These are phyloP conservation scores for Chalciporus pseudorubinellus DNA, from an alignment of 768 basidiomycete genomes.

Conservation along the genomic window DNA sequence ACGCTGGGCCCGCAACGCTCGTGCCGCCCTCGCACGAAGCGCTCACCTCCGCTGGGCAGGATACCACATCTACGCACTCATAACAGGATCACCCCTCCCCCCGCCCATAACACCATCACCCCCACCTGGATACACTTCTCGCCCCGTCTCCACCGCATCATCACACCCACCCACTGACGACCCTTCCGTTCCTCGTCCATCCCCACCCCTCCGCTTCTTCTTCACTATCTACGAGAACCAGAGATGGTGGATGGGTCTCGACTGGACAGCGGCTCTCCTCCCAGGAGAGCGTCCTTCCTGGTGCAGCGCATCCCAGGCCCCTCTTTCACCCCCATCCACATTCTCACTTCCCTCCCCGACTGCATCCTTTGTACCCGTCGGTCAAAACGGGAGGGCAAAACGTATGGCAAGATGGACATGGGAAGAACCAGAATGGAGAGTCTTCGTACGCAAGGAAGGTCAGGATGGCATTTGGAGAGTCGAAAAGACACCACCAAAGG, in stretches of 20 bases:
- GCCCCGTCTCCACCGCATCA: slow-evolving; percentile 19
- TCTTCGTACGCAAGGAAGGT: slow-evolving; percentile 59
- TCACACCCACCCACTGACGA: slow-evolving; percentile 12
- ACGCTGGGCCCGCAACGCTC: slow-evolving; percentile 59
- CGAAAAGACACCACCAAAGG: slow-evolving; percentile 57
- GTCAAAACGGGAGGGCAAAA: slow-evolving; percentile 51
- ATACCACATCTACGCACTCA: slow-evolving; percentile 48
- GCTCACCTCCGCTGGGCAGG: slow-evolving; percentile 65
- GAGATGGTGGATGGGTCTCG: slow-evolving; percentile 96
- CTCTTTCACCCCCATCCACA: slow-evolving; percentile 67
- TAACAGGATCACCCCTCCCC: slow-evolving; percentile 58
- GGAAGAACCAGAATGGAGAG: slow-evolving; percentile 90
- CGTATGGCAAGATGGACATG: slow-evolving; percentile 83
- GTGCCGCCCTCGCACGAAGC: slow-evolving; percentile 56
- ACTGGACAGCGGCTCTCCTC: slow-evolving; percentile 91
- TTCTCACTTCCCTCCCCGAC: slow-evolving; percentile 66
- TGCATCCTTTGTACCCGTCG: slow-evolving; percentile 52
- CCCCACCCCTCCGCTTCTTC: slow-evolving; percentile 59
- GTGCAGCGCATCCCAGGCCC: slow-evolving; percentile 57
- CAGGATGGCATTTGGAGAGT: slow-evolving; percentile 50
- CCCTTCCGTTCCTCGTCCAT: slow-evolving; percentile 19
- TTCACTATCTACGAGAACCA: slow-evolving; percentile 95
- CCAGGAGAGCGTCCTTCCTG: slow-evolving; percentile 90
- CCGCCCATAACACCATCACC: slow-evolving; percentile 32
- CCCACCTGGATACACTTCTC: slow-evolving; percentile 28